Evolutionary conservation across 768 basidiomycete genomes (phyloP).

Genomic region (Termitomyces sp.): DNA sequence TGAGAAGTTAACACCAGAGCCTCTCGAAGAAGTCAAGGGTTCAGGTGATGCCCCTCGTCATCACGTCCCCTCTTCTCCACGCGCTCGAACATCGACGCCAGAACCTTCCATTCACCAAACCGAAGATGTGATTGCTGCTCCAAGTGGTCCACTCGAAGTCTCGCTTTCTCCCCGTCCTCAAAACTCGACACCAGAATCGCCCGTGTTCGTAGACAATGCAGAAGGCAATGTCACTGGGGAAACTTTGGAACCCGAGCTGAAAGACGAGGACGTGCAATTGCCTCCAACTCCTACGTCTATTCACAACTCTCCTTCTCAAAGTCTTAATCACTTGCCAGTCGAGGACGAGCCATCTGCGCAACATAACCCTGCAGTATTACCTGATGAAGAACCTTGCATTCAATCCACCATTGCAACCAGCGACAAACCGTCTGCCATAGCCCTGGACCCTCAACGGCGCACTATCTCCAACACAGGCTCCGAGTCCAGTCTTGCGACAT

Average conservation of each 20-base stretch:
- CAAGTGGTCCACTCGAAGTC: not conserved
- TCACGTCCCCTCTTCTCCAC: not conserved
- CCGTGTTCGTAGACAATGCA: not conserved
- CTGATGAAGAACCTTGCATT: not conserved
- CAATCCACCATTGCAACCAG: not conserved
- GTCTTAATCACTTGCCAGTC: not conserved
- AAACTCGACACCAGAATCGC: not conserved
- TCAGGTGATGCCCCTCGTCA: not conserved
- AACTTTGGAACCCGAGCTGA: not conserved
- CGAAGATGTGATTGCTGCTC: not conserved
- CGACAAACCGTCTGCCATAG: not conserved
- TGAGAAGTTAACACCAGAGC: not conserved
- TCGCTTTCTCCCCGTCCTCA: not conserved
- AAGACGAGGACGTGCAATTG: not conserved
- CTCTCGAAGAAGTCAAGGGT: not conserved
- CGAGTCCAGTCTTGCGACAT: conserved; percentile 13
- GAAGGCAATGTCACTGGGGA: not conserved
- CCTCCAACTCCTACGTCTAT: not conserved
- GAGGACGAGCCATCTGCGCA: not conserved
- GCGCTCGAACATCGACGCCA: not conserved
- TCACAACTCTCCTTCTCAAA: not conserved
- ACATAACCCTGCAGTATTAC: not conserved
- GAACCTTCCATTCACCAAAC: not conserved
- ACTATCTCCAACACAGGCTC: conserved; percentile 3
- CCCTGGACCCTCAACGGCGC: not conserved